Evolutionary conservation across 2,329 filamentous ascomycete genomes (phyloP).

Genomic region (Clonostachys rosea): DNA sequence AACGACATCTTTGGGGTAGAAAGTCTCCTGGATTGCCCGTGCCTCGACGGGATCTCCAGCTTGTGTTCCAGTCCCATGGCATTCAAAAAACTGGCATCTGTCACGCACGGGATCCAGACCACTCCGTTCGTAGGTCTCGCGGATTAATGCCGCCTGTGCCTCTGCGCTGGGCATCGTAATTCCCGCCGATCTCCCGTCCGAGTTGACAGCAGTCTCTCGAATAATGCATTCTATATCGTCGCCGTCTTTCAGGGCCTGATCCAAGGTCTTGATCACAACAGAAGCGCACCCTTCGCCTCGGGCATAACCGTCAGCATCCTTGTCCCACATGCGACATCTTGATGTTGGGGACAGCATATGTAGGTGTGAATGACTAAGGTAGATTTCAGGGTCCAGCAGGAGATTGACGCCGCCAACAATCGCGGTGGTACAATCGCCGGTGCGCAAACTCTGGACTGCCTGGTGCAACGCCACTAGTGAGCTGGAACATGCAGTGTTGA

Average conservation of each 20-base stretch:
- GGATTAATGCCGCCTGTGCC: constrained; percentile 37
- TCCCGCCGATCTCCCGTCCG: constrained; percentile 46
- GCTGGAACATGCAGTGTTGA: constrained; percentile 45
- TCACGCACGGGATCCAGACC: constrained; percentile 15
- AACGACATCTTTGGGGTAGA: background rate
- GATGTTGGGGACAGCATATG: constrained; percentile 16
- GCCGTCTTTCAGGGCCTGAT: constrained; percentile 47
- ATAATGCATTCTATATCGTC: constrained; percentile 48
- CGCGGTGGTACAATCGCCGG: constrained; percentile 13
- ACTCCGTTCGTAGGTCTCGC: constrained; percentile 23
- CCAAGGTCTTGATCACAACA: constrained; percentile 51
- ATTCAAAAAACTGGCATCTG: constrained; percentile 32
- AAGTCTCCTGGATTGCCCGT: background rate
- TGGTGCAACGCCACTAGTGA: constrained; percentile 41
- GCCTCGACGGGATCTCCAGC: constrained; percentile 1
- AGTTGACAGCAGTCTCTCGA: constrained; percentile 43
- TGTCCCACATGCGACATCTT: constrained; percentile 26
- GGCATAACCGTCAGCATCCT: constrained; percentile 43
- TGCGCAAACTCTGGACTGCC: constrained; percentile 38
- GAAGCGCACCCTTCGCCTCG: constrained; percentile 55
- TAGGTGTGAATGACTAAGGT: constrained; percentile 4
- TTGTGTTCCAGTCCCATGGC: constrained; percentile 35
- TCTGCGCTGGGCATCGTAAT: constrained; percentile 50
- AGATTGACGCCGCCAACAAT: background rate
- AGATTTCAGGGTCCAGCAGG: constrained; percentile 5